Base-by-base conservation (phyloP, 768 basidiomycete genomes). In the Trametes gibbosa region DNA sequence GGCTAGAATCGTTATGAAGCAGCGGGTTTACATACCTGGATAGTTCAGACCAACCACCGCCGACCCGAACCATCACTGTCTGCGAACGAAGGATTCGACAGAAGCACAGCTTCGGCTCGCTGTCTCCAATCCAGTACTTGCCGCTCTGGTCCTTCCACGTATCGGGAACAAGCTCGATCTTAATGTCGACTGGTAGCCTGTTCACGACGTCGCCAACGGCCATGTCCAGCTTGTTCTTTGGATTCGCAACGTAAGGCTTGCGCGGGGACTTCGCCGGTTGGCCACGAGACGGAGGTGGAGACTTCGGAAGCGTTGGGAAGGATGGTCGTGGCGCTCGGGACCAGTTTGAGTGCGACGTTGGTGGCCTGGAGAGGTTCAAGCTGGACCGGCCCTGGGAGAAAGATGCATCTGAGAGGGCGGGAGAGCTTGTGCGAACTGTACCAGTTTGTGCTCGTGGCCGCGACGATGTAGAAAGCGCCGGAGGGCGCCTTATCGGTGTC, bases 31-130 rank as follows among this genome's bases (percentile, higher is more conserved):
- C 87, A 46, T 70, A 95, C 94, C 86, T 93, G 19, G 92, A 92
- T 52, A 98, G 74, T 71, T 96, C 94, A 55, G 84, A 77, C 95
- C 95, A 98, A 17, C 95, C 95, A 35, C 95, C 95, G 25, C 95
- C 95, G 14, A 97, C 92, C 59, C 95, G 84, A 43, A 98, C 95
- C 95, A 97, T 97, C 62, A 96, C 94, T 0, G 90, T 94, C 66
- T 93, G 90, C 1, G 90, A 93, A 12, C 93, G 85, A 25, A 96
- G 75, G 46, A 96, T 96, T 25, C 95, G 83, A 71, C 93, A 94
- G 72, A 94, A 96, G 72, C 92, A 95, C 32, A 96, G 77, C 71
- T 86, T 93, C 6, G 92, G 84, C 51, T 95, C 92, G 65, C 92
- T 85, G 64, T 92, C 87, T 14, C 95, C 95, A 65, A 96, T 97